Conservation (phyloP, 2,329 filamentous ascomycete genomes). For the Fusarium multiceps region DNA sequence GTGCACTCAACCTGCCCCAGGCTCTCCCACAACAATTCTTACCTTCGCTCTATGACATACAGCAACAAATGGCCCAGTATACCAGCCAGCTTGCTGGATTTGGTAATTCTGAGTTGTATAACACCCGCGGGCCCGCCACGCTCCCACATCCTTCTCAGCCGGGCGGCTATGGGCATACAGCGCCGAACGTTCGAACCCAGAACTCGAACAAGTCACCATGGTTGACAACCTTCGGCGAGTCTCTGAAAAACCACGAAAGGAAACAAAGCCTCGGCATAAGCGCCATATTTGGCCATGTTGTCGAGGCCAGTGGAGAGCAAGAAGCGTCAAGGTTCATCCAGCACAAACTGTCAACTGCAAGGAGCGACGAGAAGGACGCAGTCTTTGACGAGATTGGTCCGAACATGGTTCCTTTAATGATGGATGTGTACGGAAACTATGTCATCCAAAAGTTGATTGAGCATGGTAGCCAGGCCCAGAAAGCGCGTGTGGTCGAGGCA, state of each 20-base stretch:
- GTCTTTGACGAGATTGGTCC: constrained; percentile 88
- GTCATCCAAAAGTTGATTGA: constrained; percentile 99
- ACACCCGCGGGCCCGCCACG: constrained; percentile 52
- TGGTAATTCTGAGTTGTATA: constrained; percentile 35
- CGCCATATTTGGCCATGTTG: constrained; percentile 85
- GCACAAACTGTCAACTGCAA: constrained; percentile 88
- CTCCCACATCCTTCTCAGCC: constrained; percentile 38
- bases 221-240: not conserved
- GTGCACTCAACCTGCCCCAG: constrained; percentile 48
- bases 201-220: constrained; percentile 53
- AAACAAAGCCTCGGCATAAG: constrained; percentile 81
- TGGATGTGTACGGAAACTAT: constrained; percentile 97
- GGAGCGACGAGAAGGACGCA: constrained; percentile 93
- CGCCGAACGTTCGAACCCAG: constrained; percentile 60
- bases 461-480: constrained; percentile 93
- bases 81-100: constrained; percentile 51
- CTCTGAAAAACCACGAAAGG: constrained; percentile 53
- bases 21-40: constrained; percentile 7
- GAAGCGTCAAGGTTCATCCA: constrained; percentile 97
- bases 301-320: constrained; percentile 96
- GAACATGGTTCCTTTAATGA: constrained; percentile 90
- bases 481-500: constrained; percentile 83
- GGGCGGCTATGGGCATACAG: constrained; percentile 46
- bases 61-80: constrained; percentile 15
- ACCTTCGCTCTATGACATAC: not conserved